Conservation (phyloP, 83 land plant genomes). For the Larix sibirica region DNA sequence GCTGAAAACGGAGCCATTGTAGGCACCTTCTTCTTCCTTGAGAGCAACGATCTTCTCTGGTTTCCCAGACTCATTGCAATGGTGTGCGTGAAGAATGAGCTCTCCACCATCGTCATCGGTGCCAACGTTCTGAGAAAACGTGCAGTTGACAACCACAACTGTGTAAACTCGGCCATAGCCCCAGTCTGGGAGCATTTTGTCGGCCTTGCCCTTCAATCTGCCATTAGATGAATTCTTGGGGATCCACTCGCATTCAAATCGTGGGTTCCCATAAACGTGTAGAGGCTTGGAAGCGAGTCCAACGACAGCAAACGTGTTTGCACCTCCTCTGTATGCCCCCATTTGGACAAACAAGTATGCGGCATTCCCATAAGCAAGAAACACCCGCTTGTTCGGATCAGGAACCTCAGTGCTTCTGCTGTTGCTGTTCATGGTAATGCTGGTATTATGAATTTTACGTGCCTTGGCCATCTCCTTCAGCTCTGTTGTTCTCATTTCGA, state of each 20-base stretch:
- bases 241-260: conserved; percentile 40
- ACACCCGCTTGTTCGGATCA: conserved; percentile 20
- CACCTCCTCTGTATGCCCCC: conserved; percentile 66
- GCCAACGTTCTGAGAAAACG: conserved; percentile 48
- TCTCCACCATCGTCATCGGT: conserved; percentile 54
- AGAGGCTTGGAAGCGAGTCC: conserved; percentile 56
- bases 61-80: conserved; percentile 25
- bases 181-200: conserved; percentile 50
- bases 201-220: conserved; percentile 17
- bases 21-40: conserved; percentile 40
- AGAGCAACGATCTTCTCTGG: conserved; percentile 47
- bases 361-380: conserved; percentile 47
- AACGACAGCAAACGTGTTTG: conserved; percentile 26
- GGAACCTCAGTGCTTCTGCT: neutral
- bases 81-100: conserved; percentile 51
- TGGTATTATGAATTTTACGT: neutral
- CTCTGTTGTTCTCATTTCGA: neutral
- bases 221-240: conserved; percentile 16
- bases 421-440: neutral
- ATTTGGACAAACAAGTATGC: conserved; percentile 49
- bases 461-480: neutral
- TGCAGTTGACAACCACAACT: conserved; percentile 59
- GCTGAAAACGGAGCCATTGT: conserved; percentile 29
- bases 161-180: conserved; percentile 53
- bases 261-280: conserved; percentile 24